These are phyloP conservation scores for Neurospora sublineolata DNA, from an alignment of 495 filamentous ascomycete genomes.

Conservation along the genomic window DNA sequence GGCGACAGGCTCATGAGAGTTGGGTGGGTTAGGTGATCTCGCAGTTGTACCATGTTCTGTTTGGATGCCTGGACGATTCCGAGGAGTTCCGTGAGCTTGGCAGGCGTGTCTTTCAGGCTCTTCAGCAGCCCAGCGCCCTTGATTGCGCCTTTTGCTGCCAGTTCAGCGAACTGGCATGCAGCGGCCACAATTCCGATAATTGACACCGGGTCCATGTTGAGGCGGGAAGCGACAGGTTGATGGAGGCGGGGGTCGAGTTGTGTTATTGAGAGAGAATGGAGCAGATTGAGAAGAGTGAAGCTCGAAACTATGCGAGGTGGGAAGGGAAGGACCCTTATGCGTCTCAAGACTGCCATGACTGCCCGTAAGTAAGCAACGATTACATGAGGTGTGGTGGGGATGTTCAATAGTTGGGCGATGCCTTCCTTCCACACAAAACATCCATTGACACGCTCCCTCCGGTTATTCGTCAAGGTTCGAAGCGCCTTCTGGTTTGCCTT, in stretches of 20 bases:
- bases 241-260: not conserved
- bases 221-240: not conserved
- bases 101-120: not conserved
- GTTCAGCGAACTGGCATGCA: not conserved
- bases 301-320: not conserved
- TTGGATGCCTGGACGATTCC: not conserved
- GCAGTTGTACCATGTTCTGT: not conserved
- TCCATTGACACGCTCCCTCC: no score
- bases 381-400: not conserved
- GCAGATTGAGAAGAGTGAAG: not conserved
- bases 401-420: no score
- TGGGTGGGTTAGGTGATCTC: not conserved
- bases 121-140: not conserved
- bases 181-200: not conserved
- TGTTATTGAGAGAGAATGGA: not conserved
- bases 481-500: no score
- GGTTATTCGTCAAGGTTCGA: no score
- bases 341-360: not conserved
- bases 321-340: no score
- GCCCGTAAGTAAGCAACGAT: not conserved
- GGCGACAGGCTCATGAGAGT: not conserved
- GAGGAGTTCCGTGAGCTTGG: not conserved
- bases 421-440: no score
- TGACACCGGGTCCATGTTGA: not conserved
- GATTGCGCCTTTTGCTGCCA: not conserved